Evolutionary conservation across 306 rosid species (phyloP).

Genomic region (Casuarina cunninghamiana): DNA sequence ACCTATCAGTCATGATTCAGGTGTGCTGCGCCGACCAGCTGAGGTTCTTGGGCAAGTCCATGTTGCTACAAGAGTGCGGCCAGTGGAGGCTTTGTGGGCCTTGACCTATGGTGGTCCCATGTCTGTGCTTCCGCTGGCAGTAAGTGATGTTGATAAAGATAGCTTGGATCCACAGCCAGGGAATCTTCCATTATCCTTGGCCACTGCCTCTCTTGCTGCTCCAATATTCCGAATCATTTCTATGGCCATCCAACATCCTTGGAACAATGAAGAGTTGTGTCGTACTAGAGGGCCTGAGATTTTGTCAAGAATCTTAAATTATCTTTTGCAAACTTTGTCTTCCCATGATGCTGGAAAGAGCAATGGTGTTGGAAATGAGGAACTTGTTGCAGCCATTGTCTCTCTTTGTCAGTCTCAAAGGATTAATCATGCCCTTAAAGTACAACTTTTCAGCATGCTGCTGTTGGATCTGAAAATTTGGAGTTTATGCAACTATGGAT

Average conservation of each 20-base stretch:
- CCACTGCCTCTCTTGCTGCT: constrained; percentile 79
- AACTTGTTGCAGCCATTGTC: constrained; percentile 88
- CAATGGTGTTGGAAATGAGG: constrained; percentile 84
- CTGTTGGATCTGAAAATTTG: constrained; percentile 86
- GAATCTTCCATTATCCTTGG: constrained; percentile 57
- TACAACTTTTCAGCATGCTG: constrained; percentile 82
- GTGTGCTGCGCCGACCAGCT: constrained; percentile 88
- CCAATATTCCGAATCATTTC: constrained; percentile 84
- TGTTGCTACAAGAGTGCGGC: constrained; percentile 82
- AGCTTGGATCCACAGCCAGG: constrained; percentile 79
- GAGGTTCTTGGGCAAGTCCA: constrained; percentile 99
- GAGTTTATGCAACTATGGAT: constrained; percentile 95
- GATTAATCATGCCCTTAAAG: constrained; percentile 73
- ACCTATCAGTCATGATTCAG: constrained; percentile 48
- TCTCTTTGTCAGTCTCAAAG: constrained; percentile 86
- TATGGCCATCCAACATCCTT: constrained; percentile 68
- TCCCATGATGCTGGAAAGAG: constrained; percentile 62
- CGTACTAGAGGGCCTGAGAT: constrained; percentile 92
- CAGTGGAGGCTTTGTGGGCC: constrained; percentile 92
- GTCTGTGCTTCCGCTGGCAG: constrained; percentile 90
- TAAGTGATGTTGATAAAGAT: constrained; percentile 62
- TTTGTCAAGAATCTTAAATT: constrained; percentile 86
- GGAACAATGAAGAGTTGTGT: constrained; percentile 83
- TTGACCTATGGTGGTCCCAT: constrained; percentile 92
- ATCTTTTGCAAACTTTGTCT: constrained; percentile 77